Conservation (phyloP, 1,284 basidiomycete species). For the Cronartium quercuum region DNA sequence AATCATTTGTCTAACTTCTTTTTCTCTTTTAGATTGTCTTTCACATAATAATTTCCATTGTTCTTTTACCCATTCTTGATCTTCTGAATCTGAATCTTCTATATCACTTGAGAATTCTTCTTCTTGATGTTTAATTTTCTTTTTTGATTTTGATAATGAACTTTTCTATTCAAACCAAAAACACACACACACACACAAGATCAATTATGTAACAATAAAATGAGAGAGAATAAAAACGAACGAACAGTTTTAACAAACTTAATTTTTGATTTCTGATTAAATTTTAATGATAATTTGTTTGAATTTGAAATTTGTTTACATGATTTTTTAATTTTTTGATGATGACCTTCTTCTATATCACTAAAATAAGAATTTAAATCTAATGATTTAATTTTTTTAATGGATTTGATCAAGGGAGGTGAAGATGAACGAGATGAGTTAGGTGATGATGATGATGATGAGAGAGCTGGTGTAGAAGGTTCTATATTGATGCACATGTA, state of each 20-base stretch:
- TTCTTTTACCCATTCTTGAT: conserved; percentile 13
- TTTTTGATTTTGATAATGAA: not conserved
- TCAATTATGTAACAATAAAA: not conserved
- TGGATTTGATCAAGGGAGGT: not conserved
- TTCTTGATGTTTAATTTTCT: not conserved
- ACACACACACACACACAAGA: not conserved
- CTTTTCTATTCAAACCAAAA: conserved; percentile 7
- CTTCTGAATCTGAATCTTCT: not conserved
- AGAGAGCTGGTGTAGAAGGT: not conserved
- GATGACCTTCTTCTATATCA: not conserved
- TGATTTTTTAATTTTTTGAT: not conserved
- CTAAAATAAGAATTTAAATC: not conserved
- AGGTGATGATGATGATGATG: too few species aligned
- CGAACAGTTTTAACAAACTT: not conserved
- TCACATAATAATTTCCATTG: conserved; percentile 18
- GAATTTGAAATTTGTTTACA: not conserved
- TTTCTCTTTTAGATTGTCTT: conserved; percentile 18
- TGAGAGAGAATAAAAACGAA: not conserved
- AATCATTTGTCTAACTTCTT: conserved; percentile 11
- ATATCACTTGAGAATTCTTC: not conserved
- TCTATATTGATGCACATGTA: not conserved
- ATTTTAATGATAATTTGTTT: not conserved
- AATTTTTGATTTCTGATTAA: not conserved
- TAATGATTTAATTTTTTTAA: not conserved
- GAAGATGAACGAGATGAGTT: not conserved